These are phyloP conservation scores for Kluyveromyces aestuarii DNA, from an alignment of 805 yeast genomes.

Conservation along the genomic window DNA sequence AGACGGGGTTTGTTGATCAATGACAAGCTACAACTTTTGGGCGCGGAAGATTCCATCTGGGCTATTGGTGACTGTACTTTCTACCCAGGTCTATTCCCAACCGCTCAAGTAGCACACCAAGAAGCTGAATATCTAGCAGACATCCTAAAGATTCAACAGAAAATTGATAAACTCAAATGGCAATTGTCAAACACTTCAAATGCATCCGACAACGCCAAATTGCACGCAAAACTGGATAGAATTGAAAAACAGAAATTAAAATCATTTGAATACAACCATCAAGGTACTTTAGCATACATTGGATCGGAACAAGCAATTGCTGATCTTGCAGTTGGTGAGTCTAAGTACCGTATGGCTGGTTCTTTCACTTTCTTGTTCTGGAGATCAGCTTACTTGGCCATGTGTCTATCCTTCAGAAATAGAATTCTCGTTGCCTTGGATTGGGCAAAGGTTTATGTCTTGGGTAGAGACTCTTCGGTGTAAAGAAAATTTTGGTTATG, in stretches of 20 bases:
- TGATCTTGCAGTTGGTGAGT: conserved; percentile 70
- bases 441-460: conserved; percentile 79
- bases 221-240: conserved; percentile 37
- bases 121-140: conserved; percentile 77
- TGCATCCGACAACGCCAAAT: conserved; percentile 34
- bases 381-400: conserved; percentile 88
- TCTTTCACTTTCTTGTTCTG: conserved; percentile 83
- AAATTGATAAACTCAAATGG: conserved; percentile 50
- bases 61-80: conserved; percentile 95
- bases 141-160: conserved; percentile 55
- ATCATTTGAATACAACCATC: conserved; percentile 74
- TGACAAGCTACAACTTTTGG: conserved; percentile 74
- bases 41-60: conserved; percentile 64
- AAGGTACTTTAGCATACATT: conserved; percentile 90
- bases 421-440: conserved; percentile 79
- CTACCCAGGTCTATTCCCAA: conserved; percentile 80
- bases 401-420: conserved; percentile 86
- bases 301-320: conserved; percentile 94
- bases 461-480: conserved; percentile 74
- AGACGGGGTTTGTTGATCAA: conserved; percentile 86
- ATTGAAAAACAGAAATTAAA: conserved; percentile 33
- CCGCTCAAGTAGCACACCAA: conserved; percentile 97
- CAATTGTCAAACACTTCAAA: conserved; percentile 29
- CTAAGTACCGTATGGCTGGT: conserved; percentile 76
- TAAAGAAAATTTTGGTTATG: conserved; percentile 15